Percentiles rank a stretch among this genome's conserved stretches.
Evolutionary conservation across 768 basidiomycete genomes (phyloP).

Genomic region (Amanita molliuscula): DNA sequence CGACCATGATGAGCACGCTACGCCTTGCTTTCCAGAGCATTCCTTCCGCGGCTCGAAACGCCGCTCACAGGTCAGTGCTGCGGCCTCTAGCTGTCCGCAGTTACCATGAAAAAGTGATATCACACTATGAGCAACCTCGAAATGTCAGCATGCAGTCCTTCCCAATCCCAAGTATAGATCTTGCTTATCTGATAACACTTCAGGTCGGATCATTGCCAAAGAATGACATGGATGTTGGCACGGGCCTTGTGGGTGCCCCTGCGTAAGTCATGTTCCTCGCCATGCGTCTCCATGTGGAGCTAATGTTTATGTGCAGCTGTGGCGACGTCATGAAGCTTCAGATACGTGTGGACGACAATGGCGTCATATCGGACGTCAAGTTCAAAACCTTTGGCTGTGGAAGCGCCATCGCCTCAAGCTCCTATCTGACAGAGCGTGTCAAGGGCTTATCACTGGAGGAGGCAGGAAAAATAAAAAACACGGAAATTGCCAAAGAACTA

Average conservation of each 20-base stretch:
- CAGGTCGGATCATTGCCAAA: conserved; percentile 97
- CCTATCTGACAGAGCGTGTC: conserved; percentile 98
- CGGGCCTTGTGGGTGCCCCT: conserved; percentile 95
- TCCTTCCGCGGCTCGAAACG: conserved; percentile 36
- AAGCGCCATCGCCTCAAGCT: conserved; percentile 94
- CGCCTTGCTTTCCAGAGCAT: conserved; percentile 49
- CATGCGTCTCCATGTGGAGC: conserved; percentile 15
- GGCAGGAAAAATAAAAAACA: conserved; percentile 96
- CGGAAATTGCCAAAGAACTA: conserved; percentile 96
- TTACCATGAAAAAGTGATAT: conserved; percentile 95
- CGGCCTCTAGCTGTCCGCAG: conserved; percentile 51
- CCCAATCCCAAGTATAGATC: conserved; percentile 18
- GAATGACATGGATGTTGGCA: conserved; percentile 84
- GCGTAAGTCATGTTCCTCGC: conserved; percentile 47
- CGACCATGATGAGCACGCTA: conserved; percentile 51
- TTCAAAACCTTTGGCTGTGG: conserved; percentile 99
- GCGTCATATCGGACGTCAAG: conserved; percentile 96
- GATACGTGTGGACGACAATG: conserved; percentile 91
- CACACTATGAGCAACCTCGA: conserved; percentile 94
- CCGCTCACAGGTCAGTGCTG: conserved; percentile 24
- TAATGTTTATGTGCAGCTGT: conserved; percentile 44
- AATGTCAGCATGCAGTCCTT: conserved; percentile 60
- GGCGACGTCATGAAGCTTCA: conserved; percentile 99
- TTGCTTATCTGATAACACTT: conserved; percentile 49
- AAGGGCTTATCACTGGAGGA: conserved; percentile 90